Base-by-base conservation (phyloP, 805 yeast genomes). In the Candida vartiovaarae region DNA sequence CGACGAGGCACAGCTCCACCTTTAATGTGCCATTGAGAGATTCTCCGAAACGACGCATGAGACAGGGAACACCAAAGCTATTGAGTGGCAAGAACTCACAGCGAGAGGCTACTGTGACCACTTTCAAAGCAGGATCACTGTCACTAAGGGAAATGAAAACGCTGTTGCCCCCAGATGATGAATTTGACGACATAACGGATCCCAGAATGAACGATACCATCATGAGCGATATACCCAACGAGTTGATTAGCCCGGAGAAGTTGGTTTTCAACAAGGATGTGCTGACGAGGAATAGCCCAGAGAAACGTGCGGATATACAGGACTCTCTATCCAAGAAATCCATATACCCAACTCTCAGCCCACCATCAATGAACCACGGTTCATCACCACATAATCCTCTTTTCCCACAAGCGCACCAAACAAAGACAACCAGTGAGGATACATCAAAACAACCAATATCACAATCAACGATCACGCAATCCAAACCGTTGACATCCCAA, bases 221-320 rank as follows among this genome's bases (percentile, higher is more conserved):
- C 3, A 15, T 42, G 15, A 54, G 57, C 38, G 55, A 46, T 10
- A 35, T 54, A 31, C 61, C 61, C 0, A 43, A 40, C 44, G 61
- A 56, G 28, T 37, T 56, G 8, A 25, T 55, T 15, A 55, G 59
- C 36, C 61, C 61, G 6, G 61, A 56, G 41, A 56, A 53, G 38
- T 57, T 52, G 27, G 20, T 40, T 0, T 54, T 53, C 36, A 55
- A 56, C 8, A 6, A 34, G 15, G 54, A 53, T n/a, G 48, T 53
- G 23, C 15, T 50, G 5, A 29, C 48, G 25, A 47, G 34, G 4
- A 8, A 15, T 15, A 32, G 33, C 10, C 10, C 32, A n/a, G 33
- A 32, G 2, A 32, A 32, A 9, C n/a, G 6, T 23, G 20, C 20
- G 20, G 20, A 15, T 15, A 15, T 15, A 15, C 20, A 15, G 20